Percentiles rank a stretch among this genome's conserved stretches.
Evolutionary conservation across 2,329 filamentous ascomycete species (phyloP).

Genomic region (Zasmidium angulare): DNA sequence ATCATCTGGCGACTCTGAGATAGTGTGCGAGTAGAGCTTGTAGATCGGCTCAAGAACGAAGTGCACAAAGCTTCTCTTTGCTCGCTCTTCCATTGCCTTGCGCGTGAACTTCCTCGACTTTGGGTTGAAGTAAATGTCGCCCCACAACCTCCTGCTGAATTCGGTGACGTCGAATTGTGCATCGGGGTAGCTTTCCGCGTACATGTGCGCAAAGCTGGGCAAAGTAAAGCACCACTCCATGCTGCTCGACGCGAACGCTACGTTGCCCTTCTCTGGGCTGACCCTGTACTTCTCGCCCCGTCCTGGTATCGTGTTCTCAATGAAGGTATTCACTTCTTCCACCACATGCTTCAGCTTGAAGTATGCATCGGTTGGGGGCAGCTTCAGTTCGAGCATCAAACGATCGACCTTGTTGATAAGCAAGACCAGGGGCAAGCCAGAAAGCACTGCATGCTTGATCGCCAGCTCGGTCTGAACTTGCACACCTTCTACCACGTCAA

Average conservation of each 20-base stretch:
- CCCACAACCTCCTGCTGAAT: conserved; percentile 86
- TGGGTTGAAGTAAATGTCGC: conserved; percentile 95
- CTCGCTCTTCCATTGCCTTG: conserved; percentile 76
- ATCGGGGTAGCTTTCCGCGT: conserved; percentile 73
- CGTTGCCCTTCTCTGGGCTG: conserved; percentile 95
- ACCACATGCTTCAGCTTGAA: conserved; percentile 99
- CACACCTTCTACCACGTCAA: conserved; percentile 98
- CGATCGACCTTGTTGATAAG: conserved; percentile 98
- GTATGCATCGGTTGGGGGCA: conserved; percentile 93
- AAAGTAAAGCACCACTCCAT: conserved; percentile 98
- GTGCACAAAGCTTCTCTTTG: conserved; percentile 85
- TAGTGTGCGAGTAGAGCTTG: conserved; percentile 93
- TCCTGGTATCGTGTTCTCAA: conserved; percentile 82
- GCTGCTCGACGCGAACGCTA: conserved; percentile 89
- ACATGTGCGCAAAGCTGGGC: conserved; percentile 93
- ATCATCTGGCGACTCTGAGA: conserved; percentile 84
- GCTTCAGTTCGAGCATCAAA: conserved; percentile 86
- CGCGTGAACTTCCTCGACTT: conserved; percentile 86
- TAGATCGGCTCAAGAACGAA: conserved; percentile 97
- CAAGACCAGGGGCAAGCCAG: conserved; percentile 83
- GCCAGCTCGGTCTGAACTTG: conserved; percentile 96
- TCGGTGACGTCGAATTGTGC: conserved; percentile 68
- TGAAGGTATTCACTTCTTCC: conserved; percentile 94
- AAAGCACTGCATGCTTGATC: conserved; percentile 90
- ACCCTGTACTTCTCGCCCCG: conserved; percentile 75